Base-by-base conservation (phyloP, 2,329 filamentous ascomycete species). In the Alternaria brassicicola region DNA sequence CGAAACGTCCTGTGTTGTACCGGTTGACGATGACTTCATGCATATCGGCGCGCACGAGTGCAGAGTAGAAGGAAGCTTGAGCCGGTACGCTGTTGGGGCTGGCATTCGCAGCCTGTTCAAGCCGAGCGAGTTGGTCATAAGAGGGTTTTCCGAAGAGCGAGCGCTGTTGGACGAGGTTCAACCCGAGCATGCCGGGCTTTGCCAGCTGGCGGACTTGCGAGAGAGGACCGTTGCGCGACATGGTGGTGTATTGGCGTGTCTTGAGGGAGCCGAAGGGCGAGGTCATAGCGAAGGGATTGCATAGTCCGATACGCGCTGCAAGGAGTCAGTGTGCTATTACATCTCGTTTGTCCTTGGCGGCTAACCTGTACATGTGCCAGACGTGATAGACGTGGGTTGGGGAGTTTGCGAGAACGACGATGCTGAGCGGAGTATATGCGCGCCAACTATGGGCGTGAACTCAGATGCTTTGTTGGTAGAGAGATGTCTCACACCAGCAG, bases 31-130 rank as follows among this genome's bases (percentile, higher is more conserved):
- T 83, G 63, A 99, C 96, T 50, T 93, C 89, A 17, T 94, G 92
- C 90, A 97, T 93, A 72, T 96, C 95, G 50, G 94, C 93, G 74
- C 91, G 90, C 54, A 97, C 84, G 13, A 99, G 86, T 43, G 93
- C 89, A 74, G 94, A 90, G 76, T 99, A 99, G 77, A 99, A 97
- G 15, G 91, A 89, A 76, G 94, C 95, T 77, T 99, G 95, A 19
- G 93, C 89, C 41, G 90, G 90, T 26, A 93, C 89, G 77, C 92
- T 98, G 59, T 83, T 86, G 1, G 95, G 92, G 70, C 97, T 96
- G 78, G 92, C 90, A 79, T 98, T 99, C 35, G 95, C 96, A 23
- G 91, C 90, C 76, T 93, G 90, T 79, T 99, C 95, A 67, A 93
- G 85, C 66, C 92, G 90, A 31, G 93, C 92, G 31, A 99, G 86